These are phyloP conservation scores for Mortierella alpina DNA, from an alignment of 192 early-diverging fungal species.

Conservation along the genomic window DNA sequence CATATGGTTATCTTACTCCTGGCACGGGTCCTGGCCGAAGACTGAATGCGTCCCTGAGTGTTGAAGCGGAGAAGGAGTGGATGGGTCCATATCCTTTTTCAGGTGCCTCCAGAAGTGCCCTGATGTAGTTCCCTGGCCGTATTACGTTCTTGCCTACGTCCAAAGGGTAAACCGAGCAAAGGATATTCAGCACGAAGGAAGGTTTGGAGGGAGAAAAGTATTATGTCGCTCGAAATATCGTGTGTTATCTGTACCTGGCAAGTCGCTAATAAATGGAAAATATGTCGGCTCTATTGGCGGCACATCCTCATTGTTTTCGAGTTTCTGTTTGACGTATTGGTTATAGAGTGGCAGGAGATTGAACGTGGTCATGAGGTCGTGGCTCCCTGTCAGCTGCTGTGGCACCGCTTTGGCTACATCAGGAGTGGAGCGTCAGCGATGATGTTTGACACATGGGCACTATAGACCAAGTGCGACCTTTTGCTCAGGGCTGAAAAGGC, in stretches of 20 bases:
- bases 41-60: slow-evolving; percentile 42
- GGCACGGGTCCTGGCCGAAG: slow-evolving; percentile 47
- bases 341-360: slow-evolving; percentile 49
- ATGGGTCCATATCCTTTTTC: slow-evolving; percentile 48
- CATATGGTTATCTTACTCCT: slow-evolving; percentile 17
- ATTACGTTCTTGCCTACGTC: slow-evolving; percentile 43
- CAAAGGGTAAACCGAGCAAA: too few relatives aligned
- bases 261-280: slow-evolving; percentile 45
- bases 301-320: slow-evolving; percentile 28
- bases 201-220: not conserved
- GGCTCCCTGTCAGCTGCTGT: slow-evolving; percentile 40
- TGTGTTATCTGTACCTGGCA: slow-evolving; percentile 28
- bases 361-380: slow-evolving; percentile 52
- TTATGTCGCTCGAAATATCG: not conserved
- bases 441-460: not conserved
- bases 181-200: not conserved
- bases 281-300: slow-evolving; percentile 46
- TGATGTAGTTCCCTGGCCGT: slow-evolving; percentile 48
- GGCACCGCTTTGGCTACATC: slow-evolving; percentile 25
- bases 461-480: not conserved
- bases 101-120: slow-evolving; percentile 40
- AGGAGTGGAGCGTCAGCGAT: not conserved
- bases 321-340: slow-evolving; percentile 43
- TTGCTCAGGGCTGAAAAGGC: not conserved
- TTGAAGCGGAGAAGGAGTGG: slow-evolving; percentile 36